Percentiles rank a stretch among this genome's conserved stretches.
Evolutionary conservation across 371 early-diverging fungal species (phyloP).

Genomic region (Dichotomocladium elegans): DNA sequence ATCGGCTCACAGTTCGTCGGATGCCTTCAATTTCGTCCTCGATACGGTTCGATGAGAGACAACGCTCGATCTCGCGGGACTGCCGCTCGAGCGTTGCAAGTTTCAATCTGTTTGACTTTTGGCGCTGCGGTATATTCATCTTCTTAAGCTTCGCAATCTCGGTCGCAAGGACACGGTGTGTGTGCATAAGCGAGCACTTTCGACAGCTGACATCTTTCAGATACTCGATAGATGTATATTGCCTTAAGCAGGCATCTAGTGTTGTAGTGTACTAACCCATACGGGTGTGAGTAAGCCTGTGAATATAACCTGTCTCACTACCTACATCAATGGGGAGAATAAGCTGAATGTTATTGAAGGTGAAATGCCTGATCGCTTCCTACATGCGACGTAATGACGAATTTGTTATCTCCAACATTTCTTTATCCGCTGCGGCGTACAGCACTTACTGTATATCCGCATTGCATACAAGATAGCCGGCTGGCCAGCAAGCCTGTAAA

Average conservation of each 20-base stretch:
- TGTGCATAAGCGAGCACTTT: slow-evolving; percentile 63
- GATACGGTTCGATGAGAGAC: slow-evolving; percentile 1
- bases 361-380: slow-evolving; percentile 72
- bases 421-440: too few species aligned
- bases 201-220: slow-evolving; percentile 72
- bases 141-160: slow-evolving; percentile 40
- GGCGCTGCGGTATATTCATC: slow-evolving; percentile 34
- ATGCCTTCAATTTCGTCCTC: slow-evolving; percentile 9
- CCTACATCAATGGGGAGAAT: slow-evolving; percentile 55
- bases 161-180: slow-evolving; percentile 21
- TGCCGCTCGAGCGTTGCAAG: slow-evolving; percentile 25
- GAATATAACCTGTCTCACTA: background rate
- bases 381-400: slow-evolving; percentile 4
- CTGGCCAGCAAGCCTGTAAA: slow-evolving; percentile 68
- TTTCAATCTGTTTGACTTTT: slow-evolving; percentile 21
- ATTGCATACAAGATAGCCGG: slow-evolving; percentile 71
- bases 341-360: slow-evolving; percentile 68
- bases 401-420: too few species aligned
- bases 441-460: slow-evolving; percentile 63
- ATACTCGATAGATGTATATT: slow-evolving; percentile 65
- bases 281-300: background rate
- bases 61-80: slow-evolving; percentile 7
- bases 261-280: slow-evolving; percentile 41
- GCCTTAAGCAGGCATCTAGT: slow-evolving; percentile 58
- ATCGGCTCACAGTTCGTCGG: slow-evolving; percentile 15